Evolutionary conservation across 331 rosid species (phyloP).

Genomic region (Rhamnella rubrinervis): DNA sequence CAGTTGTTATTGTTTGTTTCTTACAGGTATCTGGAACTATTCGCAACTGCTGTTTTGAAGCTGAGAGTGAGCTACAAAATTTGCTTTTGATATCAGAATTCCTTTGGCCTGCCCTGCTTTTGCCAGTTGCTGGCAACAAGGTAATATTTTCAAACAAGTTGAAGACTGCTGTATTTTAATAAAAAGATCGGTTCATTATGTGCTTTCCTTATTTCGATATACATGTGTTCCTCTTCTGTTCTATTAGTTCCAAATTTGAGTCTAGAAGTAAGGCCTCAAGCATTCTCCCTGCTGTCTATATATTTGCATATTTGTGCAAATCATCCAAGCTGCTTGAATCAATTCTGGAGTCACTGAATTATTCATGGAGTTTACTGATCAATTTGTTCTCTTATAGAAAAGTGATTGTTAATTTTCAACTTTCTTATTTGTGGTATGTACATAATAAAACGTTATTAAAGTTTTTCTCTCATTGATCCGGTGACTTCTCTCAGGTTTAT

Average conservation of each 20-base stretch:
- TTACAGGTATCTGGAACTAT: slow-evolving; percentile 86
- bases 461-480: slow-evolving; percentile 15
- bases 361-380: background rate
- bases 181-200: background rate
- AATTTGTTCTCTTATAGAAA: background rate
- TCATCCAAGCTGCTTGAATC: no score
- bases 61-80: slow-evolving; percentile 76
- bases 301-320: no score
- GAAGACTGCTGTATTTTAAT: background rate
- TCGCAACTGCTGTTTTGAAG: slow-evolving; percentile 94
- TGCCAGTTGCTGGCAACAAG: slow-evolving; percentile 94
- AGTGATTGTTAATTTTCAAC: background rate
- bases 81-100: slow-evolving; percentile 89
- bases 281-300: background rate
- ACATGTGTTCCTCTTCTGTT: background rate
- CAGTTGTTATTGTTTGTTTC: slow-evolving; percentile 21
- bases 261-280: background rate
- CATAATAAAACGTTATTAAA: no score
- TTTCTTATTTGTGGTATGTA: background rate
- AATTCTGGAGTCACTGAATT: no score
- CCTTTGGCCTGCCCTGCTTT: slow-evolving; percentile 97
- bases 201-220: background rate
- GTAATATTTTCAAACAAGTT: slow-evolving; percentile 34
- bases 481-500: slow-evolving; percentile 52
- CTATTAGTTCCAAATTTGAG: background rate